Percentiles rank a stretch among this genome's conserved stretches.
phyloP scores from a whole-genome alignment of 1,139 yeast genomes.

The Candida pseudoviswanathii region DNA sequence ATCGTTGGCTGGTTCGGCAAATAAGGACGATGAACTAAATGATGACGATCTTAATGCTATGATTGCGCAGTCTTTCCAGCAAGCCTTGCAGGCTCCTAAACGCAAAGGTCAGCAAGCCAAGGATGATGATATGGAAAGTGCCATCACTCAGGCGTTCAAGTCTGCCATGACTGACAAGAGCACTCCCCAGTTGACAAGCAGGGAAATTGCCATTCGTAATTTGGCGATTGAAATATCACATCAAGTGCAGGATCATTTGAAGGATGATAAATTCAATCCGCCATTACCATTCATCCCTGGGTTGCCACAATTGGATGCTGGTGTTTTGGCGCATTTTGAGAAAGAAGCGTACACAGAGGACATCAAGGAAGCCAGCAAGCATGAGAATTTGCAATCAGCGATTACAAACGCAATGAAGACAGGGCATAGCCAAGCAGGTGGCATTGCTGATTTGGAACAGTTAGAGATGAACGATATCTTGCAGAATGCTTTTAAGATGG shows the following conservation, averaged over 20 bases:
- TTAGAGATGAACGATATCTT: slow-evolving; percentile 65
- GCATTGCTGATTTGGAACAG: slow-evolving; percentile 47
- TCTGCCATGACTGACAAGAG: slow-evolving; percentile 23
- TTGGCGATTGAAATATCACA: slow-evolving; percentile 37
- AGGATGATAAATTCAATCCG: slow-evolving; percentile 16
- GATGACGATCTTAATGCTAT: slow-evolving; percentile 18
- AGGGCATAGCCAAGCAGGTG: slow-evolving; percentile 20
- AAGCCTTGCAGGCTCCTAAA: slow-evolving; percentile 8
- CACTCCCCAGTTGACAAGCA: slow-evolving; percentile 18
- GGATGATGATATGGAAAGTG: slow-evolving; percentile 28
- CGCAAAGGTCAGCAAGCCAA: background rate
- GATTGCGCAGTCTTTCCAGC: slow-evolving; percentile 24
- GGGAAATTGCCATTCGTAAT: slow-evolving; percentile 31
- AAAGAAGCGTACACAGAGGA: slow-evolving; percentile 36
- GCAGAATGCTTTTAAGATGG: slow-evolving; percentile 74
- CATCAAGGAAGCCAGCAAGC: background rate
- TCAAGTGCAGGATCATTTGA: slow-evolving; percentile 35
- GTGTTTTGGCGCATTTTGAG: slow-evolving; percentile 41
- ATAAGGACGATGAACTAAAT: slow-evolving; percentile 7
- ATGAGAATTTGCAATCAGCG: slow-evolving; percentile 22
- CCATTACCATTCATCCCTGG: slow-evolving; percentile 18
- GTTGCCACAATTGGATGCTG: slow-evolving; percentile 42
- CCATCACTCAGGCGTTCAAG: slow-evolving; percentile 37
- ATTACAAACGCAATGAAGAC: slow-evolving; percentile 29
- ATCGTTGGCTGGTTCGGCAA: slow-evolving; percentile 9